Base-by-base conservation (phyloP, 208 protist genomes). In the Wallacemonas collosoma region DNA sequence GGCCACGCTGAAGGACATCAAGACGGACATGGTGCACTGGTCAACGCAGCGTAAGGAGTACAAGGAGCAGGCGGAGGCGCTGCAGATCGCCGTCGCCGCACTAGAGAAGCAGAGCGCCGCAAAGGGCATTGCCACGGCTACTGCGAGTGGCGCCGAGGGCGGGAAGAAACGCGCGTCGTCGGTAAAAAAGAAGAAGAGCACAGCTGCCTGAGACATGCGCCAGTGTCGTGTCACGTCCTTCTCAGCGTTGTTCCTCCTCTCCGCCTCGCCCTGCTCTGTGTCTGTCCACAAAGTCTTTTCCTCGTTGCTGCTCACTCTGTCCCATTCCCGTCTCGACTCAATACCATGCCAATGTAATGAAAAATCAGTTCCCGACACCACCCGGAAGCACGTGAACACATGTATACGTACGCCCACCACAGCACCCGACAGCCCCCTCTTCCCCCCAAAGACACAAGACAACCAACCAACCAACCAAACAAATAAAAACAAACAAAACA, bases 11-110 rank as follows among this genome's bases (percentile, higher is more conserved):
- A 56, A 67, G 14, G 77, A 73, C 44, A 65, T 89, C 38, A 84
- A 87, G 71, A 77, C 76, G 68, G 88, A 93, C n/a, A 70, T 77
- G 68, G 67, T 73, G 45, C 73, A 81, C n/a, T 94, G 88, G 89
- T 51, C 69, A 4, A 56, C 68, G 35, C 89, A 94, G 85, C 79
- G 86, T 6, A 83, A 83, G 66, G 81, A 85, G 80, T 91, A 92
- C 76, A 66, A 74, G 15, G 67, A 77, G 56, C 61, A 87, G 40
- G 77, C 83, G 11, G 71, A 81, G 1, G 79, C 84, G 55, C 39
- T 83, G 62, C 70, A 89, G 72, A 65, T 67, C 12, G 67, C 68
- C 8, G 58, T 94, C 15, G 71, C 78, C n/a, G 73, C 72, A 62
- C 73, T 94, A 15, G 70, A 88, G 75, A 82, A 81, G 35, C 76